Evolutionary conservation across 1,139 yeast species (phyloP).

Genomic region (Yamadazyma friedrichii): DNA sequence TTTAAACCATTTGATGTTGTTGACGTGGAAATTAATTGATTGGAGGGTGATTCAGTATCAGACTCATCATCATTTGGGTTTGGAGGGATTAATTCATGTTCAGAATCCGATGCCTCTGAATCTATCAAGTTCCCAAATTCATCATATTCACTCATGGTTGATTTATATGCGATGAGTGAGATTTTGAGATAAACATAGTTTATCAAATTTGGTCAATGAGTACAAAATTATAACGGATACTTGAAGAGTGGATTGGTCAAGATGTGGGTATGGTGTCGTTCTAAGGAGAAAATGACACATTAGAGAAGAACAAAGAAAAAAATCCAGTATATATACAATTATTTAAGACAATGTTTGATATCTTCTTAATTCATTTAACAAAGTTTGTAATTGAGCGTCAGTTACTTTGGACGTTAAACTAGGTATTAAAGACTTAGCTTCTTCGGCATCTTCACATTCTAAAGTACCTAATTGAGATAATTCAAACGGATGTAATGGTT

Average conservation of each 20-base stretch:
- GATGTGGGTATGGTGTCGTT: not conserved
- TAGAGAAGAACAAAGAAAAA: not conserved
- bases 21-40: not conserved
- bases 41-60: conserved; percentile 9
- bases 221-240: not conserved
- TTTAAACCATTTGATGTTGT: not conserved
- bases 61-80: conserved; percentile 9
- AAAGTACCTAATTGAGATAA: conserved; percentile 91
- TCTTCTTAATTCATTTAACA: conserved; percentile 81
- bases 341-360: conserved; percentile 43
- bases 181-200: not conserved
- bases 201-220: not conserved
- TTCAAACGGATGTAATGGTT: conserved; percentile 89
- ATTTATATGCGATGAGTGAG: conserved; percentile 4
- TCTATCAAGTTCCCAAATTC: conserved; percentile 83
- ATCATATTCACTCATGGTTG: conserved; percentile 58
- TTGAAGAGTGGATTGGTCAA: not conserved
- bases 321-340: conserved; percentile 1
- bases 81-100: conserved; percentile 12
- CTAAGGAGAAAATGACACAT: not conserved
- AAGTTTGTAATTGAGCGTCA: conserved; percentile 82
- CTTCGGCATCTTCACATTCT: conserved; percentile 96
- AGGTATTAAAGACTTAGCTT: conserved; percentile 92
- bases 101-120: conserved; percentile 34
- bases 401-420: conserved; percentile 77